Percentiles rank a stretch among this genome's conserved stretches.
Evolutionary conservation across 345 rosid species (phyloP).

Genomic region (Eucalyptus shirleyi): DNA sequence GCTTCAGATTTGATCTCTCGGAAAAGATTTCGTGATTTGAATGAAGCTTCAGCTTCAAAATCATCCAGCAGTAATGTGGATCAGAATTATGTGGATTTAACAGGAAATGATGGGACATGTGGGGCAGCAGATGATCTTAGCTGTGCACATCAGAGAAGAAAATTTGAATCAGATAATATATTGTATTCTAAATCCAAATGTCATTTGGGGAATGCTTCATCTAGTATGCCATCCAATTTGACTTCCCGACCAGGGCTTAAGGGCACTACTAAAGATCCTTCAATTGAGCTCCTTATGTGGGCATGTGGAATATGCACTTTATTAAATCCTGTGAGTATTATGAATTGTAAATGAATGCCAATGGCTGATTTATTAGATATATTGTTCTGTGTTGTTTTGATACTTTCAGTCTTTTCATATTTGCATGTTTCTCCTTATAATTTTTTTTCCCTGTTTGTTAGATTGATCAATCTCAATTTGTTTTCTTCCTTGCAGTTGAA

Average conservation of each 20-base stretch:
- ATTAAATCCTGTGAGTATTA: conserved; percentile 61
- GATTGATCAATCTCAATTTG: not conserved
- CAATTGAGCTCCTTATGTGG: conserved; percentile 41
- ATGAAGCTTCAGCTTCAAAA: not conserved
- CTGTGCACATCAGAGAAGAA: not conserved
- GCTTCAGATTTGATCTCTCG: not conserved
- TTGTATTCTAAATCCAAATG: not conserved
- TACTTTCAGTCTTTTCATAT: not conserved
- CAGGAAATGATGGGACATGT: not conserved
- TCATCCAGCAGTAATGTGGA: not conserved
- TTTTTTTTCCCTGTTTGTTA: not conserved
- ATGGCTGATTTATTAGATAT: not conserved
- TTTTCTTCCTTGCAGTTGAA: not conserved
- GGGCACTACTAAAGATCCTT: conserved; percentile 1
- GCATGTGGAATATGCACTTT: conserved; percentile 65
- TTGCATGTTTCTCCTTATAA: not conserved
- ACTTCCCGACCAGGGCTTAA: conserved; percentile 2
- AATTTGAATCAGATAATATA: not conserved
- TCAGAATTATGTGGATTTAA: not conserved
- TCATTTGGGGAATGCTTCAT: conserved; percentile 4
- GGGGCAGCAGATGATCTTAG: not conserved
- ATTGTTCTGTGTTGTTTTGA: not conserved
- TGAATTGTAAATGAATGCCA: not conserved
- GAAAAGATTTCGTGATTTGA: conserved; percentile 32
- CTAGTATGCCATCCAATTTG: conserved; percentile 15